Percentiles rank a stretch among this genome's conserved stretches.
phyloP scores from a whole-genome alignment of 2,329 filamentous ascomycete genomes.

The Hypoxylon sp. region DNA sequence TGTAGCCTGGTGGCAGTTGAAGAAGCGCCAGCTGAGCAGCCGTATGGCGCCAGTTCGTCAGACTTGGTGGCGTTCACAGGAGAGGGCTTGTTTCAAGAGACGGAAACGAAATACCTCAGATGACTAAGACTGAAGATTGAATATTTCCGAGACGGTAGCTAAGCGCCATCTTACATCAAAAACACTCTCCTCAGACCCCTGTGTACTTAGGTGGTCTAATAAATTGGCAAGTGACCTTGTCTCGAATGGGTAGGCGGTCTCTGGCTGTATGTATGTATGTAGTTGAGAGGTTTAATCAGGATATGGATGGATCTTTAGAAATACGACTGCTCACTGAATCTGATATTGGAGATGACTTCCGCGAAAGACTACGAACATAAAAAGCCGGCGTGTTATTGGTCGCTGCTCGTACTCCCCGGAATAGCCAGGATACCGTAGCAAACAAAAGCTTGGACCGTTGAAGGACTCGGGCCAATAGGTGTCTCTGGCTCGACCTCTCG shows the following conservation, averaged over 20 bases:
- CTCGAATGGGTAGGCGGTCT: conserved; percentile 1
- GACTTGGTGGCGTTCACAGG: conserved; percentile 19
- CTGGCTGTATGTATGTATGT: not conserved
- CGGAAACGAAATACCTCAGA: conserved; percentile 19
- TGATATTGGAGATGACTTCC: conserved; percentile 33
- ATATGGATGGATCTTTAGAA: conserved; percentile 20
- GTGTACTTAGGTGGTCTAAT: not conserved
- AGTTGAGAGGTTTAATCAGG: conserved; percentile 4
- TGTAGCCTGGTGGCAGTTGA: conserved; percentile 18
- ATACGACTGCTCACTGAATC: conserved; percentile 26
- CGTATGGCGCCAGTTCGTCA: conserved; percentile 7
- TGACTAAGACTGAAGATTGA: not conserved
- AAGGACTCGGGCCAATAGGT: conserved; percentile 36
- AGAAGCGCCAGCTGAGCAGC: conserved; percentile 14
- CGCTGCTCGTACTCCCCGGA: conserved; percentile 29
- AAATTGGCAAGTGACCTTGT: not conserved
- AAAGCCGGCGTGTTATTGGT: conserved; percentile 31
- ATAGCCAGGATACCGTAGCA: conserved; percentile 39
- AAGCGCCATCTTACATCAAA: conserved; percentile 16
- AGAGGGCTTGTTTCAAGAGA: conserved; percentile 24
- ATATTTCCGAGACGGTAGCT: conserved; percentile 23
- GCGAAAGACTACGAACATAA: conserved; percentile 29
- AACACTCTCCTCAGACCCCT: not conserved
- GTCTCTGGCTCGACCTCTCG: conserved; percentile 35
- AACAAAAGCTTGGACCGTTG: conserved; percentile 36